Conservation (phyloP, 495 filamentous ascomycete species). For the Penicillium maclennaniae region DNA sequence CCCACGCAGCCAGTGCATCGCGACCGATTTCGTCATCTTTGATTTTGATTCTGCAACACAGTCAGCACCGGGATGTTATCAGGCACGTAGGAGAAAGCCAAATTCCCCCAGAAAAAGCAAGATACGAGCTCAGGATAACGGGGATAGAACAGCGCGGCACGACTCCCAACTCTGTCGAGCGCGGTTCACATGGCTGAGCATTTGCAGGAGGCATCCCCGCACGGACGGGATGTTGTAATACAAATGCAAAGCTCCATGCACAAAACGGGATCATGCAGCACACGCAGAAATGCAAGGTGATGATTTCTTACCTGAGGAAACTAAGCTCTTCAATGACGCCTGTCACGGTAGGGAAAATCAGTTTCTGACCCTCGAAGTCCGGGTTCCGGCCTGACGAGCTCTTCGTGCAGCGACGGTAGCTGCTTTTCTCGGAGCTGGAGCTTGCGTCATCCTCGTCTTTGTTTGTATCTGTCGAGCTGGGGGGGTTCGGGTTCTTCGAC, state of each 20-base stretch:
- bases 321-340: conserved; percentile 72
- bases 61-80: conserved; percentile 10
- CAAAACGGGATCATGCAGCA: background rate
- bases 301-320: conserved; percentile 63
- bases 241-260: background rate
- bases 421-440: conserved; percentile 49
- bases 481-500: conserved; percentile 53
- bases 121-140: background rate
- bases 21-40: conserved; percentile 74
- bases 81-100: background rate
- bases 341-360: conserved; percentile 57
- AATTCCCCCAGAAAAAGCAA: background rate
- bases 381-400: conserved; percentile 58
- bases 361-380: conserved; percentile 63
- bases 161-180: conserved; percentile 2
- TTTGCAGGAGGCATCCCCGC: background rate
- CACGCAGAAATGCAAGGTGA: background rate
- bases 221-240: background rate
- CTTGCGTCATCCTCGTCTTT: conserved; percentile 33
- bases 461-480: conserved; percentile 3
- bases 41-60: conserved; percentile 69
- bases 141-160: conserved; percentile 8
- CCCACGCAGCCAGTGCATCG: conserved; percentile 80
- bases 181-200: background rate
- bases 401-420: conserved; percentile 66